Percentiles rank a stretch among this genome's conserved stretches.
Conservation (phyloP, 306 rosid genomes). For the Gastrolobium bilobum region DNA sequence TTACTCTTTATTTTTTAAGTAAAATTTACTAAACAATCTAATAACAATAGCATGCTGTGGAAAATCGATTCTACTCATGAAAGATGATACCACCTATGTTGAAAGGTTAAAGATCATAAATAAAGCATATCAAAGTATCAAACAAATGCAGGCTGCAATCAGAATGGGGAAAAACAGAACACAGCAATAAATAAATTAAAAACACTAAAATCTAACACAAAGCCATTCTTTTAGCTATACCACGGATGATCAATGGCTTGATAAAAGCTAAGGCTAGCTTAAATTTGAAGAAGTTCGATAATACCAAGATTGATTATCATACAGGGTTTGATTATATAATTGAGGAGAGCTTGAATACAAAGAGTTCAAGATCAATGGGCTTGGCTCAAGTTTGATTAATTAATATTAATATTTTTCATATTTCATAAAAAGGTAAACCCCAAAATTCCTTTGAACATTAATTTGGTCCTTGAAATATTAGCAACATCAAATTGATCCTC, state of each 20-base stretch:
- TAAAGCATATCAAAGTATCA: constrained; percentile 3
- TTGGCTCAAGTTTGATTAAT: not conserved
- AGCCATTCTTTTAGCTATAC: not conserved
- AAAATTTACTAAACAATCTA: constrained; percentile 3
- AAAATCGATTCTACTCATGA: constrained; percentile 1
- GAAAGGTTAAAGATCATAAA: not conserved
- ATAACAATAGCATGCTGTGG: not conserved
- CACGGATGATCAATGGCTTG: not conserved
- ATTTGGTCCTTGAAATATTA: constrained; percentile 21
- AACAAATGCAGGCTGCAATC: constrained; percentile 25
- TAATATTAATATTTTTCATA: not conserved
- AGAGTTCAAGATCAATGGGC: not conserved
- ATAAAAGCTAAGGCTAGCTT: not conserved
- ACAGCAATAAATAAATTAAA: constrained; percentile 23
- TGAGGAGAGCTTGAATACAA: not conserved
- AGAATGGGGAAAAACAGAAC: not conserved
- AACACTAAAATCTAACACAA: not conserved
- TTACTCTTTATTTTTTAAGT: not conserved
- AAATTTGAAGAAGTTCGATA: not conserved
- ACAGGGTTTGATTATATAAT: not conserved
- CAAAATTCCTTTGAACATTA: not conserved
- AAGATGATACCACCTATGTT: not conserved
- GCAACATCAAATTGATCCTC: not conserved
- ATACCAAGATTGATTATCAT: not conserved
- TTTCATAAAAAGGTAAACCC: not conserved